Percentiles rank a stretch among this genome's conserved stretches.
Conservation (phyloP, 73 alveolate species). For the Tetrahymena malaccensis region DNA sequence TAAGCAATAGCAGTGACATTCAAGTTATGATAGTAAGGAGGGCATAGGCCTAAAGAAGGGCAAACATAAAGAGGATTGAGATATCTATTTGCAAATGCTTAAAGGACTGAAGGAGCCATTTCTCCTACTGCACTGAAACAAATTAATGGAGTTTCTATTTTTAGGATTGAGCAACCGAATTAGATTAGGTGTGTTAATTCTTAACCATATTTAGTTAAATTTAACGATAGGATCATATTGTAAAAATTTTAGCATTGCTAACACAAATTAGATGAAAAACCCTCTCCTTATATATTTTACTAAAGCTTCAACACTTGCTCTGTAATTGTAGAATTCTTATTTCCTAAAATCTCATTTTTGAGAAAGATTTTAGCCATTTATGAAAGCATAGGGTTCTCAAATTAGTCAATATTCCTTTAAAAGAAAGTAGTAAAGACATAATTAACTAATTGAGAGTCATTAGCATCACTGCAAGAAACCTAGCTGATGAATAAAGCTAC, state of each 20-base stretch:
- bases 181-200: background rate
- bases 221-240: background rate
- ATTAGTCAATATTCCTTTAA: background rate
- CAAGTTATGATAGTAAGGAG: slow-evolving; percentile 6
- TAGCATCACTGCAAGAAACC: background rate
- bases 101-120: slow-evolving; percentile 31
- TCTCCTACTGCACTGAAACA: slow-evolving; percentile 31
- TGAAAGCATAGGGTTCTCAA: background rate
- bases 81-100: slow-evolving; percentile 8
- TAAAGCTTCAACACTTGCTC: background rate
- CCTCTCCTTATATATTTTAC: background rate
- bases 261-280: background rate
- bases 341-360: background rate
- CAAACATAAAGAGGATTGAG: slow-evolving; percentile 22
- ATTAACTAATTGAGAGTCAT: background rate
- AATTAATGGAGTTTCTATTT: background rate
- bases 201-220: background rate
- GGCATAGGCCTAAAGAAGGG: slow-evolving; percentile 14
- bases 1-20: slow-evolving; percentile 7
- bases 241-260: background rate
- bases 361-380: background rate
- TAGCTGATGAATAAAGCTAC: background rate
- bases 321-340: background rate
- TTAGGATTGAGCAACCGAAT: background rate
- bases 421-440: background rate